Percentiles rank a stretch among this genome's conserved stretches.
Conservation (phyloP, 164 flowering plant species). For the Tetrastigma voinierianum region DNA sequence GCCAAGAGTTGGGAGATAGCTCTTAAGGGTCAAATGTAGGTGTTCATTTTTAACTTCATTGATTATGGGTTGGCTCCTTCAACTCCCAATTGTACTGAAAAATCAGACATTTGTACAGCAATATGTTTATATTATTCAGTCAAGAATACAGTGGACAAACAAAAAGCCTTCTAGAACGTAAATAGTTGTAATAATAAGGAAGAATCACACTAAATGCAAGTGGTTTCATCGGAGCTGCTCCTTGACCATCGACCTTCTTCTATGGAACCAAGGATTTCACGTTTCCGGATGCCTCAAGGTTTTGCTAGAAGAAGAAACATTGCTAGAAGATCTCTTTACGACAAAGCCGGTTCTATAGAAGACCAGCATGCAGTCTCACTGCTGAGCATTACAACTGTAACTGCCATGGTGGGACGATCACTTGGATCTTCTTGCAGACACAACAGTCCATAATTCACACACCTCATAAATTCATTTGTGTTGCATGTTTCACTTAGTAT, state of each 20-base stretch:
- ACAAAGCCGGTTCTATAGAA: slow-evolving; percentile 18
- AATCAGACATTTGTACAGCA: no score
- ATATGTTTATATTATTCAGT: no score
- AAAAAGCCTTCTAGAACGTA: no score
- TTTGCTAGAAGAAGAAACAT: slow-evolving; percentile 14
- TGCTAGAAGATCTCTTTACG: slow-evolving; percentile 2
- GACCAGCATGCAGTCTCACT: slow-evolving; percentile 17
- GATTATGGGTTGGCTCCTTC: no score
- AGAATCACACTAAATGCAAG: no score
- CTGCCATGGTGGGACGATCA: slow-evolving; percentile 23
- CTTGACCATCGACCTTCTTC: slow-evolving; percentile 3
- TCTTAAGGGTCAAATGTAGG: no score
- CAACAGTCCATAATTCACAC: slow-evolving; percentile 15
- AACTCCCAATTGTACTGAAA: no score
- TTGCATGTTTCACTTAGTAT: slow-evolving; percentile 8
- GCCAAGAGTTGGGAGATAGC: no score
- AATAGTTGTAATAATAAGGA: no score
- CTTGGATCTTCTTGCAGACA: slow-evolving; percentile 21
- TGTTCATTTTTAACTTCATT: no score
- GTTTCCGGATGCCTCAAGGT: not conserved
- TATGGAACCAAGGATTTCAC: not conserved
- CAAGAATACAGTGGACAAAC: no score
- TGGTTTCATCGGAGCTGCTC: no score
- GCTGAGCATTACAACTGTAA: slow-evolving; percentile 22
- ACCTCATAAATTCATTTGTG: slow-evolving; percentile 12